Evolutionary conservation across 441 rosid genomes (phyloP), one percentile per base, ranked within the genome.

Genomic region (Croton laevigatus): DNA sequence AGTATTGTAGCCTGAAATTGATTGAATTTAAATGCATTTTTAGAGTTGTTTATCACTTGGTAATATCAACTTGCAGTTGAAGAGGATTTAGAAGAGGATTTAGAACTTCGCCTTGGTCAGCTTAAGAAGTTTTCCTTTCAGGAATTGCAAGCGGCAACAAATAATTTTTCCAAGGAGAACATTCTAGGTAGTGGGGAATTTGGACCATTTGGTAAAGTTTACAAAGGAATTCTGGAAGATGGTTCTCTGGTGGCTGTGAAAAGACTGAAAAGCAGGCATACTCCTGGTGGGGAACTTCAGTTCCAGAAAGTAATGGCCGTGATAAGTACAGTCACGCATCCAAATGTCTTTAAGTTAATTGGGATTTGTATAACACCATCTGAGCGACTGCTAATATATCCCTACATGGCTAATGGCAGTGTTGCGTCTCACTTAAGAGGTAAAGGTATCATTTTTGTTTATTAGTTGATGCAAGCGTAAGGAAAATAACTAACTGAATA

Each of bases 141-240:
- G 72, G 96, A 90, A 79, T 73, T 90, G 54, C 87, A 83, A 78
- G 93, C 86, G 51, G 96, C 96, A n/a, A 87, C 93, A 17, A 90
- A 87, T 71, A 84, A 77, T 76, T 90, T 90, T 71, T 85, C 90
- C 76, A 85, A 88, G 77, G 87, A 87, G 67, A 86, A 87, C 80
- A 90, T 88, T 38, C 83, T 88, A 48, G 90, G 96, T 59, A 80
- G 96, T 65, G 91, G 91, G 13, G 93, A 89, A 73, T 88, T 84
- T 22, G 66, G 45, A 84, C 85, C 16, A 76, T 80, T 66, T 64
- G 91, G 93, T 59, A 90, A 90, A 78, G 89, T 87, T 55, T 90
- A 88, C 74, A 88, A 88, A 73, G 96, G 96, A 34, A 86, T 93
- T 69, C 73, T 90, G 34, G 88, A 91, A 3, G 96, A 90, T 59